Percentiles rank a stretch among this genome's conserved stretches.
phyloP scores from a whole-genome alignment of 306 rosid species.

The Urtica urens region DNA sequence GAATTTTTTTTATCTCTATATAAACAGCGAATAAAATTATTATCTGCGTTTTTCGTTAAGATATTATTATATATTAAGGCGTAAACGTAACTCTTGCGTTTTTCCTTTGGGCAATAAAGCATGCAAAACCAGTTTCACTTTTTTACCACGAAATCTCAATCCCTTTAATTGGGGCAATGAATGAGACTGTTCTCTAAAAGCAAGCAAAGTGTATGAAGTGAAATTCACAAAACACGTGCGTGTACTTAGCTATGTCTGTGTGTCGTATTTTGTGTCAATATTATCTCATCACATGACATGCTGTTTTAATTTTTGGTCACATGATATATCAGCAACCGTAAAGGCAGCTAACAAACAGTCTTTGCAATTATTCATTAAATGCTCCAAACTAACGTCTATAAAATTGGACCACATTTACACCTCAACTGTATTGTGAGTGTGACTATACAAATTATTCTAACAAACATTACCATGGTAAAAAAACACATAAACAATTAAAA shows the following conservation, averaged over 20 bases:
- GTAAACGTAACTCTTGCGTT: too few species aligned
- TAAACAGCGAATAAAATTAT: too few species aligned
- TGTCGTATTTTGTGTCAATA: background rate
- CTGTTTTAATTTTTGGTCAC: conserved; percentile 1
- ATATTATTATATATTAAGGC: too few species aligned
- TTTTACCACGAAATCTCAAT: background rate
- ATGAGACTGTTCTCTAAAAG: too few species aligned
- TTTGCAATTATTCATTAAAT: background rate
- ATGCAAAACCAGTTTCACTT: background rate
- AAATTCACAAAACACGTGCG: too few species aligned
- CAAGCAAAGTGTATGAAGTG: too few species aligned
- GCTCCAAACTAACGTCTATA: background rate
- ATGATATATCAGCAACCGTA: too few species aligned
- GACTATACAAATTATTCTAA: too few species aligned
- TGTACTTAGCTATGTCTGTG: background rate
- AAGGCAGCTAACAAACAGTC: background rate
- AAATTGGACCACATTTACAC: background rate
- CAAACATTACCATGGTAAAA: too few species aligned
- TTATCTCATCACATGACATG: background rate
- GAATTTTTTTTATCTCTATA: too few species aligned
- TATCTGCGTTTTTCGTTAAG: too few species aligned
- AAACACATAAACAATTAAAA: too few species aligned
- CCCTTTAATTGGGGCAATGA: background rate
- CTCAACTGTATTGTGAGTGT: background rate
- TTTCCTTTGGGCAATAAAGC: background rate